Conservation (phyloP, 768 basidiomycete genomes). For the Boletus vinaceobasis region DNA sequence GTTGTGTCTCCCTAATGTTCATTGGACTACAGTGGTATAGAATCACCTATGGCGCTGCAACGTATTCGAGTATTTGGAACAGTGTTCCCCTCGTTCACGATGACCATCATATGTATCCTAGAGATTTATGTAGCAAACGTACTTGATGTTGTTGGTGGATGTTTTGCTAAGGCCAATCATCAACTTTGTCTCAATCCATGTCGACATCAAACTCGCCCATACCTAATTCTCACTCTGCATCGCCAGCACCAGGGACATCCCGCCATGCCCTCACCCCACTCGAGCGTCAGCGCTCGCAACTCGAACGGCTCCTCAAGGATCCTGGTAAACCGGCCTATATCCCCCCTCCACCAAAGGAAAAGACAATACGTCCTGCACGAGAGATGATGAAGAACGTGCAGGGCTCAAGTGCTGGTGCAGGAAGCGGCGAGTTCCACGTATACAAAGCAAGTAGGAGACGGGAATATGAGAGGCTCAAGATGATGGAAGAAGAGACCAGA, state of each 20-base stretch:
- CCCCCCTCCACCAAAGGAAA: constrained; percentile 79
- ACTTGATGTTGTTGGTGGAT: constrained; percentile 16
- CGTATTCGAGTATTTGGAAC: not conserved
- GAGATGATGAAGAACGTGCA: constrained; percentile 99
- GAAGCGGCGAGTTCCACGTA: constrained; percentile 97
- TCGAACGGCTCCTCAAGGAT: constrained; percentile 87
- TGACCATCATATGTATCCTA: constrained; percentile 13
- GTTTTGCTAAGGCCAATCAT: constrained; percentile 11
- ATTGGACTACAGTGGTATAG: constrained; percentile 26
- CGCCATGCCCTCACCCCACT: constrained; percentile 50
- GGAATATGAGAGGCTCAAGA: constrained; percentile 91
- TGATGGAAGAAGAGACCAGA: constrained; percentile 79
- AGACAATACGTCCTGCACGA: constrained; percentile 72
- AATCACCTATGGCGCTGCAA: not conserved
- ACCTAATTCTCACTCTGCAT: constrained; percentile 29
- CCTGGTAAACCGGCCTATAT: constrained; percentile 80
- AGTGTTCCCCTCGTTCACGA: not conserved
- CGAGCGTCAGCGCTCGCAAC: constrained; percentile 59
- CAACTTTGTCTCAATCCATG: constrained; percentile 20
- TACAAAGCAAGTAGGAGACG: constrained; percentile 93
- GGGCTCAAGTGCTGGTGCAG: constrained; percentile 95
- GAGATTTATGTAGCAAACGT: constrained; percentile 6
- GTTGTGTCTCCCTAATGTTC: constrained; percentile 1
- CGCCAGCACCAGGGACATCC: constrained; percentile 28
- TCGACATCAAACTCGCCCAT: constrained; percentile 29